Base-by-base conservation (phyloP, 208 protist genomes). In the Acanthamoeba culbertsoni region DNA sequence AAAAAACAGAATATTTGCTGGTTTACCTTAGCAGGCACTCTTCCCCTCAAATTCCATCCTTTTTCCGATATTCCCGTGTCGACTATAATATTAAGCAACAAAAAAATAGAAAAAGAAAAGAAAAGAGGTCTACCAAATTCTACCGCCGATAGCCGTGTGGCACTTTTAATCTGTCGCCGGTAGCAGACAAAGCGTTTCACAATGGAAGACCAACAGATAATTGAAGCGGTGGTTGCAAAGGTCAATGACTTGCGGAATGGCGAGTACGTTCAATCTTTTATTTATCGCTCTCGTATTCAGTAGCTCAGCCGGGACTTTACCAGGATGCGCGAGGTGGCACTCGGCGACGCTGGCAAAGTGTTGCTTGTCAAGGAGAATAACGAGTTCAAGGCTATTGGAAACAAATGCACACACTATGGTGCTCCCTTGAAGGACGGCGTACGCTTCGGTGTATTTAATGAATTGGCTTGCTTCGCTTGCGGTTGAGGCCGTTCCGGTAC, bases 381-480 rank as follows among this genome's bases (percentile, higher is more conserved):
- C 45, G 33, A 91, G 51, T 94, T 93, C 57, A 75, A n/a, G 40
- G 94, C 94, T 35, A 59, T 93, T 35, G 75, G 93, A 31, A 45
- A 65, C 93, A 93, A 94, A 37, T 95, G 94, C 79, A 93, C 94
- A 20, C 94, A 95, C 86, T 95, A 95, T 42, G 91, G 68, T 45
- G 94, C 94, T 45, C 94, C 94, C 20, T 63, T 95, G 37, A 93
- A 92, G 26, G 93, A 94, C 40, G 94, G 94, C 33, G 94, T 95
- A 68, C 35, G 92, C 18, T n/a, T n/a, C n/a, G n/a, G n/a, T n/a
- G n/a, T n/a, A n/a, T n/a, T n/a, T n/a, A n/a, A 53, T 71, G 8
- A 31, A 10, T 68, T 82, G 86, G 86, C 86, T 14, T 91, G 45
- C 45, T 82, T 84, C 10, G 53, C 53, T 62, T 62, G 16, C 53